Evolutionary conservation across 2,329 filamentous ascomycete genomes (phyloP).

Genomic region (Diaporthe humulicola): DNA sequence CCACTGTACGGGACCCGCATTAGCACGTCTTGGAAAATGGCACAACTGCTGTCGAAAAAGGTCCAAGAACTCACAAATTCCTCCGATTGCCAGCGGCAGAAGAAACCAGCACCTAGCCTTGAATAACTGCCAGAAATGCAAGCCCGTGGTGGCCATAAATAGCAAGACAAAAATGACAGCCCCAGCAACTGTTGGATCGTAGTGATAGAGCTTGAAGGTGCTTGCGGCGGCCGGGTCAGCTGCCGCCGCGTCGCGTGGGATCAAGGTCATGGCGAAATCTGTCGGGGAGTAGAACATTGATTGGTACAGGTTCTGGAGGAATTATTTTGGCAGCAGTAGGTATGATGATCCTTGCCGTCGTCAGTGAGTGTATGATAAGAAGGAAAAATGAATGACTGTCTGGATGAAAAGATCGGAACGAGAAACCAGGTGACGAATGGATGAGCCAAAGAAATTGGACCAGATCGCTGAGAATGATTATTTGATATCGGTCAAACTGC

Average conservation of each 20-base stretch:
- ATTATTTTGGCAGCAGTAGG: neutral
- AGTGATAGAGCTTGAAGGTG: conserved; percentile 53
- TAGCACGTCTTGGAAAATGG: neutral
- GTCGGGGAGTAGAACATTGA: too few relatives aligned
- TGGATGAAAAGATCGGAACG: too few relatives aligned
- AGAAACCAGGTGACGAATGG: too few relatives aligned
- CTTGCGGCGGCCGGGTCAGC: neutral
- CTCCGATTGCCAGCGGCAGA: conserved; percentile 64
- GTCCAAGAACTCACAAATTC: conserved; percentile 56
- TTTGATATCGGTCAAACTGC: neutral
- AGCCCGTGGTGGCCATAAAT: conserved; percentile 52
- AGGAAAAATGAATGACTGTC: neutral
- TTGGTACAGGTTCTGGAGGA: too few relatives aligned
- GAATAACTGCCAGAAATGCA: conserved; percentile 55
- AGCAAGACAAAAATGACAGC: conserved; percentile 57
- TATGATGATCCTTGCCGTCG: too few relatives aligned
- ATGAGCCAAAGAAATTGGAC: neutral
- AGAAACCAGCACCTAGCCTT: conserved; percentile 62
- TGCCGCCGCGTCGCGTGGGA: neutral
- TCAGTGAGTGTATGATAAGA: neutral
- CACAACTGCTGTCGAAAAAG: too few relatives aligned
- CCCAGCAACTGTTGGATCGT: conserved; percentile 56
- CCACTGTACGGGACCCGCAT: neutral
- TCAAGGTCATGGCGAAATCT: neutral
- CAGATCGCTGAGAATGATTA: neutral